Evolutionary conservation across 306 rosid genomes (phyloP).

Genomic region (Dalbergia cochinchinensis): DNA sequence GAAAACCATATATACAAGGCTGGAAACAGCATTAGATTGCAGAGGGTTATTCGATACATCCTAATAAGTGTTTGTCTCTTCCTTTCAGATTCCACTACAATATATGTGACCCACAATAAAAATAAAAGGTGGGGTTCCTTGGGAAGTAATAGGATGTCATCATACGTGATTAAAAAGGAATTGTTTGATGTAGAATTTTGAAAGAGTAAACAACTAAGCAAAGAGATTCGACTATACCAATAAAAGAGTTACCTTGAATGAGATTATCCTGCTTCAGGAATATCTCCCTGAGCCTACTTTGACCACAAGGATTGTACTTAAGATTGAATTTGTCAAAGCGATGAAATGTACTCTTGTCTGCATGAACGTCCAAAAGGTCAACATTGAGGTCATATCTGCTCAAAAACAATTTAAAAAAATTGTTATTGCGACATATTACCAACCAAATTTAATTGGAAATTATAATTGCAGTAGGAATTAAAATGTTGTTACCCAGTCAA

Average conservation of each 20-base stretch:
- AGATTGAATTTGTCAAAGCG: constrained; percentile 99
- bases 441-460: constrained; percentile 26
- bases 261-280: constrained; percentile 98
- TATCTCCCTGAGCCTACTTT: constrained; percentile 99
- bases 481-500: constrained; percentile 76
- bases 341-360: constrained; percentile 99
- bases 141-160: no score
- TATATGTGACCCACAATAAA: neutral
- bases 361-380: constrained; percentile 99
- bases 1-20: constrained; percentile 28
- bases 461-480: constrained; percentile 28
- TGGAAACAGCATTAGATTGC: constrained; percentile 16
- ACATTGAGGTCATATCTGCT: constrained; percentile 96
- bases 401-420: constrained; percentile 44
- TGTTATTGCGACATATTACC: constrained; percentile 27
- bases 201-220: neutral
- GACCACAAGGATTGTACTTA: constrained; percentile 99
- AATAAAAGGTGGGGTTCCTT: no score
- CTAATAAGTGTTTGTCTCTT: neutral
- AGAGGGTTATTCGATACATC: constrained; percentile 29
- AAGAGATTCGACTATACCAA: constrained; percentile 7
- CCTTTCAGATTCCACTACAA: neutral
- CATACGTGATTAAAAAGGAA: no score
- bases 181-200: constrained; percentile 21
- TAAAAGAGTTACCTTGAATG: constrained; percentile 79